A percentile compares a stretch with the other conserved stretches of the same genome.
phyloP scores from a whole-genome alignment of 2,329 filamentous ascomycete species.

The Botrytis byssoidea region DNA sequence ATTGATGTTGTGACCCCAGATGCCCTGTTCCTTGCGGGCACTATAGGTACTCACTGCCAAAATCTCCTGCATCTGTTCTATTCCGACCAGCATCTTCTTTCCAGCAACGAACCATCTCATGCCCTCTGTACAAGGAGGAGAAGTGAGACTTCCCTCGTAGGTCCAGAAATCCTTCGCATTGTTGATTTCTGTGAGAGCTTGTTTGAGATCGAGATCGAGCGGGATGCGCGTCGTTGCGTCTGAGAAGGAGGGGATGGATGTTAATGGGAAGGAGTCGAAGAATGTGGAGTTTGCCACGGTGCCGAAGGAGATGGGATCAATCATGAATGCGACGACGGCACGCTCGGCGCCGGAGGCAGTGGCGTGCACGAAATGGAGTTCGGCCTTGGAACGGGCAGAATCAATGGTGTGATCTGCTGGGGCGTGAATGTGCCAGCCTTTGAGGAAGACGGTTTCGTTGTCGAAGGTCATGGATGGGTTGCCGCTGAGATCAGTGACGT shows the following conservation, averaged over 20 bases:
- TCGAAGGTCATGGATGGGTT: constrained; percentile 47
- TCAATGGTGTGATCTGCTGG: constrained; percentile 50
- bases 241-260: background rate
- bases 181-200: constrained; percentile 42
- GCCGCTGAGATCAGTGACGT: constrained; percentile 36
- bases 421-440: constrained; percentile 52
- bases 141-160: constrained; percentile 48
- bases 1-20: constrained; percentile 13
- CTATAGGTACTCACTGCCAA: constrained; percentile 3
- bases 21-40: background rate
- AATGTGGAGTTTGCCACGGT: constrained; percentile 2
- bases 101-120: constrained; percentile 47
- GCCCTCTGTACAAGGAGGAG: constrained; percentile 48
- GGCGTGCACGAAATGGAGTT: constrained; percentile 51
- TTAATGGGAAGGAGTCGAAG: background rate
- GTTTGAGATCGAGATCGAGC: background rate
- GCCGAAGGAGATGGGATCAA: constrained; percentile 41
- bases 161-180: constrained; percentile 49
- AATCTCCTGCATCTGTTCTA: constrained; percentile 39
- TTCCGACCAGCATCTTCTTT: constrained; percentile 45
- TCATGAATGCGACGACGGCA: constrained; percentile 48
- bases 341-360: constrained; percentile 43
- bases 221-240: background rate
- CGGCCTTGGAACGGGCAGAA: constrained; percentile 45
- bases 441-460: constrained; percentile 48